Conservation (phyloP, 2,329 filamentous ascomycete species). For the Xylariaceae sp. region DNA sequence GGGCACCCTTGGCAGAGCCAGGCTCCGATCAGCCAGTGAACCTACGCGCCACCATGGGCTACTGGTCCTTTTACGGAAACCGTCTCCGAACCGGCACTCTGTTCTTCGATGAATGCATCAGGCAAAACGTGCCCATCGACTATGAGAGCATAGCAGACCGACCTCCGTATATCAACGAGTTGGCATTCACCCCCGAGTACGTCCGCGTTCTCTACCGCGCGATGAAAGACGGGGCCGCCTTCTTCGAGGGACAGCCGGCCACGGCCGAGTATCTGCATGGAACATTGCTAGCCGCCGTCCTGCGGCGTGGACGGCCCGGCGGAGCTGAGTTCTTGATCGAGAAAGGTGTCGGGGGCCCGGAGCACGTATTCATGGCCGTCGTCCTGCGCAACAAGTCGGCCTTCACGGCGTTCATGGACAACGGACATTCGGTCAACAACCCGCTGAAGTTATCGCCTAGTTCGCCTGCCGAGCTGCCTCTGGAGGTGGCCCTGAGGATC, state of each 20-base stretch:
- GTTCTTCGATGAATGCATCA: background rate
- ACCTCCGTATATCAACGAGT: too few relatives aligned
- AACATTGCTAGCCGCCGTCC: background rate
- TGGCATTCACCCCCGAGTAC: background rate
- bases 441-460: background rate
- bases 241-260: too few relatives aligned
- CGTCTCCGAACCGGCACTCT: background rate
- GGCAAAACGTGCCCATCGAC: background rate
- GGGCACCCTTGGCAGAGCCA: background rate
- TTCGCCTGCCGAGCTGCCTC: background rate
- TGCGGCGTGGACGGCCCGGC: background rate
- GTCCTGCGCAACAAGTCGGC: background rate
- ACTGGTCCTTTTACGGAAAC: background rate
- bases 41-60: background rate
- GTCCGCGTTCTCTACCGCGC: background rate
- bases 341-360: background rate
- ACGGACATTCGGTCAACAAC: background rate
- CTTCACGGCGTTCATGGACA: background rate
- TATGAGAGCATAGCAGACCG: background rate
- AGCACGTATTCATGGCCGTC: background rate
- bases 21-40: background rate
- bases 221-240: background rate
- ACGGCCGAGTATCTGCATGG: background rate
- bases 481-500: background rate
- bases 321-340: background rate